phyloP scores from a whole-genome alignment of 768 basidiomycete genomes.

The Xerocomellus amylosporus region DNA sequence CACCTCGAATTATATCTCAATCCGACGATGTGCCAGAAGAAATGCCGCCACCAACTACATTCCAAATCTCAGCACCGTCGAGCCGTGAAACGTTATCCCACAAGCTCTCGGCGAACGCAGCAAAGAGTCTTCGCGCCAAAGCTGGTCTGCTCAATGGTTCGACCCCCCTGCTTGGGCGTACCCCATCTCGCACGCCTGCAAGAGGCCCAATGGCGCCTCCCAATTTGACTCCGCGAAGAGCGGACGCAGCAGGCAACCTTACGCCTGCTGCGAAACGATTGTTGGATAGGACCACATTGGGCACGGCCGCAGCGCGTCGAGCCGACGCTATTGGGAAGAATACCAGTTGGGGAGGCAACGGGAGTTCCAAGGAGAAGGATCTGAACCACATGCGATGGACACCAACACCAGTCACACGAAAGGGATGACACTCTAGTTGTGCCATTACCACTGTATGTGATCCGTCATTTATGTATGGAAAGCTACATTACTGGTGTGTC shows the following conservation, averaged over 20 bases:
- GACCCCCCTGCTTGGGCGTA: constrained; percentile 25
- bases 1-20: constrained; percentile 80
- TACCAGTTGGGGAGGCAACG: constrained; percentile 53
- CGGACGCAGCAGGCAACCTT: constrained; percentile 68
- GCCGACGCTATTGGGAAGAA: constrained; percentile 64
- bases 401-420: constrained; percentile 58
- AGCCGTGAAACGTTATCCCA: constrained; percentile 79
- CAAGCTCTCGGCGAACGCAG: constrained; percentile 76
- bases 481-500: constrained; percentile 8
- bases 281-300: constrained; percentile 68
- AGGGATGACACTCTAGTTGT: constrained; percentile 14
- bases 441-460: constrained; percentile 1
- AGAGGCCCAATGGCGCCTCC: constrained; percentile 71
- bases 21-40: constrained; percentile 50
- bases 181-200: constrained; percentile 37
- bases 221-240: constrained; percentile 71
- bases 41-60: constrained; percentile 51
- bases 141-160: constrained; percentile 57
- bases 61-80: constrained; percentile 75
- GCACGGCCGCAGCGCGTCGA: constrained; percentile 58
- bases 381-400: constrained; percentile 73
- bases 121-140: constrained; percentile 75
- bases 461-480: constrained; percentile 6
- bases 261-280: constrained; percentile 85
- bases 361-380: constrained; percentile 54